Base-by-base conservation (phyloP, 2,329 filamentous ascomycete species). In the Penicillium sp. region DNA sequence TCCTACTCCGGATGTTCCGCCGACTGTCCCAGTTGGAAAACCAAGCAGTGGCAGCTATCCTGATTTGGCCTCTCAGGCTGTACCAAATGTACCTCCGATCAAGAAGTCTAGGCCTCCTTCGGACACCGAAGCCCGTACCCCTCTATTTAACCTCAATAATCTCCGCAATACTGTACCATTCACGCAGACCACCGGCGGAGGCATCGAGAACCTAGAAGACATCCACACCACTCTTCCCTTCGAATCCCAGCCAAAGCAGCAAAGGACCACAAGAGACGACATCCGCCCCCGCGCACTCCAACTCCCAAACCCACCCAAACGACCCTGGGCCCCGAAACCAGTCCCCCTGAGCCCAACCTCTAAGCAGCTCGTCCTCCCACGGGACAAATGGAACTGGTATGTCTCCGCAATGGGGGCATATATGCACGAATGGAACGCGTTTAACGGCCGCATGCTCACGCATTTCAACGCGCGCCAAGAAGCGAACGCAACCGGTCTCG, bases 141-240 rank as follows among this genome's bases (percentile, higher is more conserved):
- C 64, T 22, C 56, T 71, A 1, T 70, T 82, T 38, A 76, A 81
- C 56, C 67, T 87, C 20, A 78, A 76, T 43, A 79, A 82, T 39
- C 70, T 85, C 11, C 72, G 74, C 9, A 76, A 79, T 39, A 76
- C 78, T 14, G 76, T 78, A 6, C 82, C 83, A 1, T 80, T 85
- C 47, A 70, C 75, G 1, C 69, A 72, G 40, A 69, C 77, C 7
- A 76, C 78, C 43, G 76, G 71, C 46, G 68, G 67, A 18, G 82
- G 83, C 9, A 76, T 86, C 18, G 73, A 78, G 24, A 79, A 81
- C 51, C 66, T 87, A 22, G 75, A 78, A 29, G 81, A 84, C 53
- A 72, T 88, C 38, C 75, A 74, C 39, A 74, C 77, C 9, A 80
- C 76, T 1, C 74, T 88, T 2, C 85, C 85, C 4, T 87, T 87